phyloP scores from a whole-genome alignment of 2,329 filamentous ascomycete genomes.

The Rachicladosporium sp. region DNA sequence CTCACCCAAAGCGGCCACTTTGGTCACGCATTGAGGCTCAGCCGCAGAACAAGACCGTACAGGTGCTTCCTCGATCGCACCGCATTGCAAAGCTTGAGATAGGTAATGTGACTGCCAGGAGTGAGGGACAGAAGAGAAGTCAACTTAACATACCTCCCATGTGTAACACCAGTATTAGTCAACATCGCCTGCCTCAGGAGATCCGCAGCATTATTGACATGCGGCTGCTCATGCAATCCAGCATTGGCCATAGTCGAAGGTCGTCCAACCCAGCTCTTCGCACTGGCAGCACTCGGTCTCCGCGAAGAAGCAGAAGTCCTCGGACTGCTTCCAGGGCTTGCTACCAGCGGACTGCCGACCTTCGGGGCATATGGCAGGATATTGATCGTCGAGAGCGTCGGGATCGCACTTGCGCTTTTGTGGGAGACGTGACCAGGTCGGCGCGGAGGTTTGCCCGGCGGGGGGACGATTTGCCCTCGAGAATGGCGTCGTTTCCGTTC shows the following conservation, averaged over 20 bases:
- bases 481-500: no score
- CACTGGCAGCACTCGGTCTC: constrained; percentile 7
- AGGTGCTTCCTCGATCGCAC: no score
- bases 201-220: constrained; percentile 42
- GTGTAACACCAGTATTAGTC: constrained; percentile 19
- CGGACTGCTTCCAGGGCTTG: constrained; percentile 8
- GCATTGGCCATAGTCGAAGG: constrained; percentile 9
- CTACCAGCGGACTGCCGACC: no score
- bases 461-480: no score
- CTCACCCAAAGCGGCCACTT: no score
- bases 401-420: constrained; percentile 33
- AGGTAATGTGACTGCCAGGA: not conserved
- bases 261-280: constrained; percentile 12
- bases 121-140: constrained; percentile 11
- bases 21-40: no score
- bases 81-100: no score
- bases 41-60: no score
- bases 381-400: constrained; percentile 28
- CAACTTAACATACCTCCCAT: constrained; percentile 35
- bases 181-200: constrained; percentile 46
- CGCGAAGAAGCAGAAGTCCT: constrained; percentile 8
- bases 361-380: constrained; percentile 4
- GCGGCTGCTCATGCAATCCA: constrained; percentile 22
- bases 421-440: constrained; percentile 13
- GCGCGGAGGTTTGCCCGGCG: no score